A percentile compares a stretch with the other conserved stretches of the same genome.
Evolutionary conservation across 2,329 filamentous ascomycete genomes (phyloP).

Genomic region (Didymosphaeria variabile): DNA sequence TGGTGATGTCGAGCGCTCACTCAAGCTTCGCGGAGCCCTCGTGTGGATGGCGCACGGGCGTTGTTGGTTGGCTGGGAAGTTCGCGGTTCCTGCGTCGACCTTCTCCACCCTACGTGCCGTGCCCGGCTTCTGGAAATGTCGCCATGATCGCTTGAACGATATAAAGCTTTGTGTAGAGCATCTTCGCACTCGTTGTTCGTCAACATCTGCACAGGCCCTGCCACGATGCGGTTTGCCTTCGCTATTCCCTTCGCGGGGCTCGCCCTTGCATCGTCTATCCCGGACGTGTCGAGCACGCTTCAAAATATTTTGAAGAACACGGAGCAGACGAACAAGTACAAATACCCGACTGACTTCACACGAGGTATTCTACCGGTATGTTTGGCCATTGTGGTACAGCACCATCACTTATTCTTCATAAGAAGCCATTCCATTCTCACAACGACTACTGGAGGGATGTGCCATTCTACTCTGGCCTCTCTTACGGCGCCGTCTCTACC

Average conservation of each 20-base stretch:
- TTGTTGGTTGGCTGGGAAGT: conserved; percentile 19
- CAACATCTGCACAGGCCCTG: not conserved
- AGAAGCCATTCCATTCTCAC: conserved; percentile 64
- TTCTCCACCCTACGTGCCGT: conserved; percentile 12
- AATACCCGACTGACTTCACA: conserved; percentile 69
- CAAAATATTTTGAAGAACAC: conserved; percentile 66
- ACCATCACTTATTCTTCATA: conserved; percentile 9
- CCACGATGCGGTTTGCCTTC: conserved; percentile 32
- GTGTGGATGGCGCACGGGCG: conserved; percentile 15
- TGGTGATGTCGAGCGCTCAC: conserved; percentile 2
- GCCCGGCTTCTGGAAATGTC: not conserved
- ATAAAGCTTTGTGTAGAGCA: conserved; percentile 1
- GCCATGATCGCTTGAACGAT: not conserved
- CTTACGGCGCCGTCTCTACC: conserved; percentile 64
- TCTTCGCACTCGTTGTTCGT: not conserved
- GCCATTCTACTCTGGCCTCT: conserved; percentile 62
- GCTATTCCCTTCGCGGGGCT: conserved; percentile 25
- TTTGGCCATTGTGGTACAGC: conserved; percentile 10
- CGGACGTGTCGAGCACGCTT: conserved; percentile 57
- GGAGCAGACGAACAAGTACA: conserved; percentile 61
- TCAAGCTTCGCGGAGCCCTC: not conserved
- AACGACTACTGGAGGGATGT: conserved; percentile 68
- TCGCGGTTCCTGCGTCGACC: conserved; percentile 13
- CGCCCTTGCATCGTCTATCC: conserved; percentile 42
- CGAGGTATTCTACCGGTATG: conserved; percentile 66